A percentile compares a stretch with the other conserved stretches of the same genome.
Evolutionary conservation across 2,329 filamentous ascomycete genomes (phyloP).

Genomic region (Cryphonectria nitschkei): DNA sequence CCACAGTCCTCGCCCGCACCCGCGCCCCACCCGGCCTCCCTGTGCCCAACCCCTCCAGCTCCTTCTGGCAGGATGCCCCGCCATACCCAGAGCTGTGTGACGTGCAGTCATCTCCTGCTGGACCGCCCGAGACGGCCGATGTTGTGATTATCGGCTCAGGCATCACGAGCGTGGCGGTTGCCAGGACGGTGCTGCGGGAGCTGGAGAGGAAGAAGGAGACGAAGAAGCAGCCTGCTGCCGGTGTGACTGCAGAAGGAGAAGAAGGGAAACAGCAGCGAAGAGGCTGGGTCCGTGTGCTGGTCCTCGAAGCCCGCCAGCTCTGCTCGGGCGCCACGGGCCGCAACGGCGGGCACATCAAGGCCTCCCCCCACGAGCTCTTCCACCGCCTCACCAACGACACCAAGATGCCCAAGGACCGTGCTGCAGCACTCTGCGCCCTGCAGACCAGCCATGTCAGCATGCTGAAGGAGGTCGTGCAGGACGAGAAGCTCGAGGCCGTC

Average conservation of each 20-base stretch:
- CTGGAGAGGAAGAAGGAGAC: conserved; percentile 16
- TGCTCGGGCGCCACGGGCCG: conserved; percentile 58
- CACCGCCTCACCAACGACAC: conserved; percentile 34
- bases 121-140: conserved; percentile 20
- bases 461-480: conserved; percentile 44
- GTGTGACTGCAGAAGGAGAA: conserved; percentile 38
- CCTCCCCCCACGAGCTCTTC: conserved; percentile 48
- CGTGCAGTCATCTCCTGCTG: conserved; percentile 34
- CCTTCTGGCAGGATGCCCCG: conserved; percentile 52
- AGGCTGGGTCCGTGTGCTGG: conserved; percentile 40
- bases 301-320: conserved; percentile 54
- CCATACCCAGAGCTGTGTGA: conserved; percentile 47
- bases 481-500: conserved; percentile 36
- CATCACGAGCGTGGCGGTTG: conserved; percentile 52
- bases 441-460: conserved; percentile 47
- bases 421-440: conserved; percentile 47
- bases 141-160: conserved; percentile 47
- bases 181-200: conserved; percentile 34
- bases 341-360: conserved; percentile 57
- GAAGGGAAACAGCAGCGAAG: conserved; percentile 51
- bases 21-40: conserved; percentile 44
- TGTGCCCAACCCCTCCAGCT: conserved; percentile 43
- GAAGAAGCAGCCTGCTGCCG: conserved; percentile 36
- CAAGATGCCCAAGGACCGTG: conserved; percentile 40
- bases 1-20: conserved; percentile 13